Evolutionary conservation across 305 asterid genomes (phyloP), one percentile per base, ranked within the genome.

Genomic region (Nicotiana rustica): DNA sequence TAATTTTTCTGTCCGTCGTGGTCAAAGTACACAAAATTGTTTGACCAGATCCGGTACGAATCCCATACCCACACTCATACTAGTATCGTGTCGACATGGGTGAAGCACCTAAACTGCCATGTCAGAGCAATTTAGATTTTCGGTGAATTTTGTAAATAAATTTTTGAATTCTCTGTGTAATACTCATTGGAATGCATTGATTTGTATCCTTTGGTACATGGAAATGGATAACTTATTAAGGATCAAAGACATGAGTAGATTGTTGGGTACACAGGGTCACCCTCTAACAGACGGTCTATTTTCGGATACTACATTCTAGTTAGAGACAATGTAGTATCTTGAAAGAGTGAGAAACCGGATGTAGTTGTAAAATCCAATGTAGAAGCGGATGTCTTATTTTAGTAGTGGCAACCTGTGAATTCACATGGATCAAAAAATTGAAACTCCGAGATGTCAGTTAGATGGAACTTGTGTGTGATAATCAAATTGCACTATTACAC

Each of bases 401-500:
- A 70, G 12, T 10, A 33, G 59, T 44, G 18, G 78, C 44, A 70
- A 70, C 78, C 18, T 18, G 33, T 41, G 57, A 70, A 70, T 41
- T 41, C n/a, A 41, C 47, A 18, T 41, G 35, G 18, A 70, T 70
- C 78, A 70, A 41, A 47, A 56, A 70, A 70, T 10, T 70, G 59
- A 41, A 70, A 70, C 59, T 70, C 47, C 6, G 78, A 41, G 21
- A 70, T 31, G 41, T 70, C 59, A 44, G 19, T 70, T 33, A 44
- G 78, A 70, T 41, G 35, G 59, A 41, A 8, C 78, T 41, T 18
- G 17, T 18, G 59, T 10, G 35, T n/a, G 21, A 41, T 41, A 10
- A 70, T 41, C 78, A 70, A 6, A 70, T 70, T 70, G 78, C 78
- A 41, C 78, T 41, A 41, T 15, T 41, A 21, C 77, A 70, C 78